These are phyloP conservation scores for Chytriomyces confervae DNA, from an alignment of 192 early-diverging fungal genomes.

Conservation along the genomic window DNA sequence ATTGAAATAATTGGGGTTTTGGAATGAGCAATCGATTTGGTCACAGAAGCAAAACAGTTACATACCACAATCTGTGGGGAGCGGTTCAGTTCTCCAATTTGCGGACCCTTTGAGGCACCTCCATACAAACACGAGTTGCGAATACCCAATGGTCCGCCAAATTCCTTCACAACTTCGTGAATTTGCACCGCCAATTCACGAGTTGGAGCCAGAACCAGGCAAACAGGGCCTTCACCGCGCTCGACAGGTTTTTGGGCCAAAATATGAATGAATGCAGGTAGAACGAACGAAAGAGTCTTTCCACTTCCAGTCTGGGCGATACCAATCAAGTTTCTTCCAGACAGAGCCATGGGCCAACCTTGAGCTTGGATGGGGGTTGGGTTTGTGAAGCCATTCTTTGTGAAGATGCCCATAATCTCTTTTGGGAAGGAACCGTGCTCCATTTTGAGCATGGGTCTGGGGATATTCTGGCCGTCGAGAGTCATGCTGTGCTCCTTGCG, in stretches of 20 bases:
- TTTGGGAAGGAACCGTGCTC: conserved; percentile 70
- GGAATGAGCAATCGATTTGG: neutral
- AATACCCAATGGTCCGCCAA: conserved; percentile 71
- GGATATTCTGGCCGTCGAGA: conserved; percentile 63
- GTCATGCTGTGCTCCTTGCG: conserved; percentile 68
- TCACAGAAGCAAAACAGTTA: conserved; percentile 48
- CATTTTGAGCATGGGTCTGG: conserved; percentile 74
- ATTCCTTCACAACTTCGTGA: conserved; percentile 56
- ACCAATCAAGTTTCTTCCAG: conserved; percentile 85
- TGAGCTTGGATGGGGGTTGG: conserved; percentile 95
- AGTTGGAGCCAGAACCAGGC: conserved; percentile 74
- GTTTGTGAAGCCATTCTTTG: conserved; percentile 66
- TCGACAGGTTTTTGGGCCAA: conserved; percentile 42
- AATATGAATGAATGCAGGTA: conserved; percentile 86
- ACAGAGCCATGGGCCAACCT: conserved; percentile 90
- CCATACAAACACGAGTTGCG: conserved; percentile 85
- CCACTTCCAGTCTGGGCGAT: conserved; percentile 92
- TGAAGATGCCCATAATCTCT: conserved; percentile 62
- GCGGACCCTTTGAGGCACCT: conserved; percentile 72
- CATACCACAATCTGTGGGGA: conserved; percentile 74
- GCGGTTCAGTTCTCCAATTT: conserved; percentile 62
- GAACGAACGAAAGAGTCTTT: conserved; percentile 88
- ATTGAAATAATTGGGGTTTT: conserved; percentile 57
- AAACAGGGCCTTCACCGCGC: conserved; percentile 59
- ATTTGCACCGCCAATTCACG: conserved; percentile 78